These are phyloP conservation scores for Lactifluus echinatus DNA, from an alignment of 768 basidiomycete genomes.

Conservation along the genomic window DNA sequence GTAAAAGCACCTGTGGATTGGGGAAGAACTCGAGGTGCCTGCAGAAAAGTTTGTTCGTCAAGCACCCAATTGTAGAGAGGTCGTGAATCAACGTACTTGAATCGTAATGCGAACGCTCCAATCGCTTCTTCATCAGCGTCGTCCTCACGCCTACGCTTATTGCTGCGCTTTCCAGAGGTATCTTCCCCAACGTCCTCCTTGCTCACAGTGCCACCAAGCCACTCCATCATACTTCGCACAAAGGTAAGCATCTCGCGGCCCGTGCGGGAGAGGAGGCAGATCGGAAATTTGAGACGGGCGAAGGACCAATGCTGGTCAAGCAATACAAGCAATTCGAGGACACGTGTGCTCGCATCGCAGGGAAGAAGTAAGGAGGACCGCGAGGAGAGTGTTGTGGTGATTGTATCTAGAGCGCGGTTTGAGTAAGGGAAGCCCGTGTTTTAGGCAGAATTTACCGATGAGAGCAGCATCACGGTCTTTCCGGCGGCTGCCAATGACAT, in stretches of 20 bases:
- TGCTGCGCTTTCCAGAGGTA: constrained; percentile 39
- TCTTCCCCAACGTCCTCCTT: constrained; percentile 88
- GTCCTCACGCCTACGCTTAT: constrained; percentile 37
- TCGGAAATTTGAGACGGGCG: constrained; percentile 73
- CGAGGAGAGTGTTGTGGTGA: constrained; percentile 77
- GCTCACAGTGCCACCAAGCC: constrained; percentile 92
- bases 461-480: constrained; percentile 87
- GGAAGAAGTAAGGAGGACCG: constrained; percentile 82
- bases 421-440: neutral
- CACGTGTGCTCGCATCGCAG: constrained; percentile 88
- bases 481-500: constrained; percentile 75
- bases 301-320: constrained; percentile 98
- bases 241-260: constrained; percentile 91
- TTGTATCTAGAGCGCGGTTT: constrained; percentile 52
- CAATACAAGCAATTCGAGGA: constrained; percentile 90
- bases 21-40: constrained; percentile 92
- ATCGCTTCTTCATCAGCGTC: constrained; percentile 68
- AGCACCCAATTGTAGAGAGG: neutral
- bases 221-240: constrained; percentile 96
- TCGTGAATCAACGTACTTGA: constrained; percentile 51
- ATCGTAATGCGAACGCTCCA: constrained; percentile 80
- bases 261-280: constrained; percentile 88
- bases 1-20: constrained; percentile 68
- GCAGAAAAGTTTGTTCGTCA: neutral
- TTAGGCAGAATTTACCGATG: constrained; percentile 44